Conservation (phyloP, 2,329 filamentous ascomycete species). For the Cladophialophora bantiana region DNA sequence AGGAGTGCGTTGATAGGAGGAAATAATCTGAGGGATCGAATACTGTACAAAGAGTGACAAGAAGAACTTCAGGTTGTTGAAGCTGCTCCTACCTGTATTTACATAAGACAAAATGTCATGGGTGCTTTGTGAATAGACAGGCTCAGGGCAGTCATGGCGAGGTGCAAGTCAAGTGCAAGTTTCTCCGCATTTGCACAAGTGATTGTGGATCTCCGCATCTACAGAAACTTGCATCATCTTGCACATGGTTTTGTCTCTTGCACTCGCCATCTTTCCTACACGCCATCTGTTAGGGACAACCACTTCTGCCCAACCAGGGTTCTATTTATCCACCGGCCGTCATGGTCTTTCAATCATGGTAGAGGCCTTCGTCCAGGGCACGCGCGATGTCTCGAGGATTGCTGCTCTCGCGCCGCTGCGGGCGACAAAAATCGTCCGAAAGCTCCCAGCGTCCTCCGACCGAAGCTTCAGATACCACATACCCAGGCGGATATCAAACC, state of each 20-base stretch:
- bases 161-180: slow-evolving; percentile 1
- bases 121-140: not conserved
- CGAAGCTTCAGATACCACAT: slow-evolving; percentile 39
- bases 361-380: slow-evolving; percentile 34
- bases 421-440: slow-evolving; percentile 28
- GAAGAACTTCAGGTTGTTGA: not conserved
- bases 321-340: slow-evolving; percentile 8
- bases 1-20: not conserved
- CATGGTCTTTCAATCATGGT: slow-evolving; percentile 34
- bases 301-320: not conserved
- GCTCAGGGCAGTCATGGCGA: not conserved
- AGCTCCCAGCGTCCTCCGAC: slow-evolving; percentile 21
- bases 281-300: not conserved
- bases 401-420: slow-evolving; percentile 20
- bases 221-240: slow-evolving; percentile 25
- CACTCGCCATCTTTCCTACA: slow-evolving; percentile 14
- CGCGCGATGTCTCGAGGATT: slow-evolving; percentile 33
- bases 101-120: not conserved
- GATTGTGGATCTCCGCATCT: slow-evolving; percentile 10
- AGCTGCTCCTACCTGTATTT: not conserved
- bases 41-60: not conserved
- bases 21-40: not conserved
- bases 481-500: slow-evolving; percentile 37
- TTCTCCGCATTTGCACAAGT: slow-evolving; percentile 30
- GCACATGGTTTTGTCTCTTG: slow-evolving; percentile 28